Percentiles rank a stretch among this genome's conserved stretches.
Evolutionary conservation across 2,329 filamentous ascomycete genomes (phyloP).

Genomic region (Biscogniauxia marginata): DNA sequence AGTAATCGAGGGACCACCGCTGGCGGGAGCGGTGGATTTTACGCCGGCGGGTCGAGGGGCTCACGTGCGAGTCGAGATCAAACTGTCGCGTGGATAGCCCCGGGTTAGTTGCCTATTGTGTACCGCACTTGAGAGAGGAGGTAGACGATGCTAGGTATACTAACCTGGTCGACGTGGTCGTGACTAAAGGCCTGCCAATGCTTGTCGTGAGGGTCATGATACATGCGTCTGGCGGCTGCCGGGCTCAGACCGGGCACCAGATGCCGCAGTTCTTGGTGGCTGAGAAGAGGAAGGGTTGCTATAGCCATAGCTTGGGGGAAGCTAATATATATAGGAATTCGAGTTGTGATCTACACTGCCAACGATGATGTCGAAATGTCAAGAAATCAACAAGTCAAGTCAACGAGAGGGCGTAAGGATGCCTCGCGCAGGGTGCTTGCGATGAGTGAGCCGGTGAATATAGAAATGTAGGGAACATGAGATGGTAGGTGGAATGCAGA

Average conservation of each 20-base stretch:
- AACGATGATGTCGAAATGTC: not conserved
- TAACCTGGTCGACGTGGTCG: not conserved
- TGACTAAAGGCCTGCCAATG: conserved; percentile 2
- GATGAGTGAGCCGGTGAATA: conserved; percentile 1
- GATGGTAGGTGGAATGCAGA: not conserved
- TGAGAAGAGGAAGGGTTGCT: not conserved
- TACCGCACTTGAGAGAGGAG: too few relatives aligned
- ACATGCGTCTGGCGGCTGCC: not conserved
- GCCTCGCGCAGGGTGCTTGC: not conserved
- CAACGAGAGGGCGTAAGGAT: not conserved
- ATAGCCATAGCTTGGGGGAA: conserved; percentile 2
- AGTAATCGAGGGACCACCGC: conserved; percentile 7
- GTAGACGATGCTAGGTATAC: not conserved
- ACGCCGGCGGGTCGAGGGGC: conserved; percentile 10
- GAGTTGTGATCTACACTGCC: not conserved
- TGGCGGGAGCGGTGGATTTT: conserved; percentile 4
- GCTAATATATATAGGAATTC: conserved; percentile 6
- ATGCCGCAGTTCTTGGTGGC: conserved; percentile 1
- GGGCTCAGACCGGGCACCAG: conserved; percentile 1
- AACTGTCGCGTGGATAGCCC: not conserved
- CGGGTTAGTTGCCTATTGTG: not conserved
- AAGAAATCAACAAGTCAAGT: not conserved
- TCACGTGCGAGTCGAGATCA: conserved; percentile 4
- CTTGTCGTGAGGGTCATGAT: not conserved
- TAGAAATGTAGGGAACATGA: not conserved